phyloP scores from a whole-genome alignment of 176 grass and related monocot genomes.

The Raddia distichophylla region DNA sequence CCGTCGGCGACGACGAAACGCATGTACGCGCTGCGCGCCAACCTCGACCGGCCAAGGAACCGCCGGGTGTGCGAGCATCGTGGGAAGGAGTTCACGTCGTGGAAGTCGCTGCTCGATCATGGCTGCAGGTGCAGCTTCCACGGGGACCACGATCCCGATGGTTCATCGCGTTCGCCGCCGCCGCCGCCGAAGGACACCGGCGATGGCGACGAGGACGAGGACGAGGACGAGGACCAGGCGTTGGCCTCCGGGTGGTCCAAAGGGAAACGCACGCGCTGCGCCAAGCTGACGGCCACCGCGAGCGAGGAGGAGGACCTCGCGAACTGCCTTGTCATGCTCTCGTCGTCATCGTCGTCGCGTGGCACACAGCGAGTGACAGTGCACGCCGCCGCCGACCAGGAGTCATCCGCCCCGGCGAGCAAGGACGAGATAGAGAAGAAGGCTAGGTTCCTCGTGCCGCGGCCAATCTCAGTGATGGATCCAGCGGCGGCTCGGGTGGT shows the following conservation, averaged over 20 bases:
- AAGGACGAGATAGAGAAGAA: constrained; percentile 33
- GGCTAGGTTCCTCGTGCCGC: neutral
- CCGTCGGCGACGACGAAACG: constrained; percentile 30
- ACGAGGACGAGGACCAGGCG: constrained; percentile 14
- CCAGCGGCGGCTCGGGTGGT: neutral
- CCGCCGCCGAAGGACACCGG: neutral
- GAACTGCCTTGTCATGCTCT: constrained; percentile 68
- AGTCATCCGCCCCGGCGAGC: constrained; percentile 35
- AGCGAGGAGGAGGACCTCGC: constrained; percentile 72
- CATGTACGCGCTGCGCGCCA: constrained; percentile 66
- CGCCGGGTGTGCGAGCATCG: constrained; percentile 63
- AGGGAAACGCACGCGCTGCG: constrained; percentile 58
- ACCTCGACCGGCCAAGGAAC: constrained; percentile 45
- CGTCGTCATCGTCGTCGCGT: constrained; percentile 34
- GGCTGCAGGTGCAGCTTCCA: constrained; percentile 46
- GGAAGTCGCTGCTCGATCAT: constrained; percentile 69
- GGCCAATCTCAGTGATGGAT: constrained; percentile 25
- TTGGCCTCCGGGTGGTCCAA: constrained; percentile 49
- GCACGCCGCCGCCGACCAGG: constrained; percentile 44
- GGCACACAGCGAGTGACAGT: neutral
- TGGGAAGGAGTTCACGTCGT: constrained; percentile 69
- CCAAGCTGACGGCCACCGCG: constrained; percentile 38
- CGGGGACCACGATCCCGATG: neutral
- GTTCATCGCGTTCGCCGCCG: constrained; percentile 15
- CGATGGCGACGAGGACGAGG: neutral